phyloP scores from a whole-genome alignment of 2,329 filamentous ascomycete species.

The Cryphonectria naterciae region DNA sequence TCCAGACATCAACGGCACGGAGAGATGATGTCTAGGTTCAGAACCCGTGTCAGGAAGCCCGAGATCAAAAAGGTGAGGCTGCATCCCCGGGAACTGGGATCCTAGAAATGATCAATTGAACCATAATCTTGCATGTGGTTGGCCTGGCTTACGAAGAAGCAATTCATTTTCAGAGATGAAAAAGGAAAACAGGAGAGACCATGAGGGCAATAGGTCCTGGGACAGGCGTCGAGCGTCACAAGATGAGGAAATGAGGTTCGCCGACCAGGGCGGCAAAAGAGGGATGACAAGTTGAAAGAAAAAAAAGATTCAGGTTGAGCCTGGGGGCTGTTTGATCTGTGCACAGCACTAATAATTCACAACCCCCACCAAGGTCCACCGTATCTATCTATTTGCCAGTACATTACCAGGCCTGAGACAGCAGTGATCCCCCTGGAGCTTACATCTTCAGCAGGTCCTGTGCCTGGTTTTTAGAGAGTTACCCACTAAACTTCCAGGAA shows the following conservation, averaged over 20 bases:
- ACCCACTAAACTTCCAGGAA: neutral
- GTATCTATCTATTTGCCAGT: neutral
- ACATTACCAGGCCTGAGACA: neutral
- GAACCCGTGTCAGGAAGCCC: neutral
- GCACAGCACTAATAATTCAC: neutral
- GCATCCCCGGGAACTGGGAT: neutral
- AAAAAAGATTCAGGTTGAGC: neutral
- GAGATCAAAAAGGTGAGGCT: neutral
- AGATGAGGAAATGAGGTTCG: neutral
- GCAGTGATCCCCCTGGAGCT: neutral
- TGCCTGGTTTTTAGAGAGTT: neutral
- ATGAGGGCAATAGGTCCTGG: neutral
- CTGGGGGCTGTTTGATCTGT: neutral
- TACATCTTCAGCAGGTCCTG: neutral
- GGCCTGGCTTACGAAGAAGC: neutral
- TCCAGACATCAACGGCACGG: slow-evolving; percentile 7
- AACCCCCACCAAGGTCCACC: neutral
- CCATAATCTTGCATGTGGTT: neutral
- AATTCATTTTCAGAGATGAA: neutral
- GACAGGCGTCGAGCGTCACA: neutral
- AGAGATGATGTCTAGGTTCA: slow-evolving; percentile 6
- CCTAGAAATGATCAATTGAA: neutral
- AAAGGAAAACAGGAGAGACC: neutral
- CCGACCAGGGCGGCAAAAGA: neutral
- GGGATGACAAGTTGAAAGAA: neutral